Evolutionary conservation across 148 eudicot genomes (phyloP).

Genomic region (Rhododendron vialii): DNA sequence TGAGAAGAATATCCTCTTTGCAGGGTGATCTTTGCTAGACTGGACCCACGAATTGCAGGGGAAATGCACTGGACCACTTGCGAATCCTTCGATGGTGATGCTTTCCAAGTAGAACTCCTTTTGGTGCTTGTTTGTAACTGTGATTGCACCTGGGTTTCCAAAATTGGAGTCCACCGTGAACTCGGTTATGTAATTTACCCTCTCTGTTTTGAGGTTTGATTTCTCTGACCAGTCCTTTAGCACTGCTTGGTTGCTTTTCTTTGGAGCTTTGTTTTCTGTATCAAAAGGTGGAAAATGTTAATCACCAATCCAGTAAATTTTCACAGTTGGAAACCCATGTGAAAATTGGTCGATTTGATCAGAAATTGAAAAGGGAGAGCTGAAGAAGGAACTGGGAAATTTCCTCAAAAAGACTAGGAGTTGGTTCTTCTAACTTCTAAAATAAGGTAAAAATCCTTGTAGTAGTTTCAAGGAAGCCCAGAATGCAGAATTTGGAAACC

Average conservation of each 20-base stretch:
- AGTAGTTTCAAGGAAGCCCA: not conserved
- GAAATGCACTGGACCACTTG: constrained; percentile 83
- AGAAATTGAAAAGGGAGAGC: not conserved
- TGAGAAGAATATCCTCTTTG: constrained; percentile 66
- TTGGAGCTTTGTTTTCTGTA: constrained; percentile 63
- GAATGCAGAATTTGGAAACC: not conserved
- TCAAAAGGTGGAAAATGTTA: not conserved
- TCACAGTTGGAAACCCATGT: not conserved
- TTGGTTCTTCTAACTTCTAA: too few species aligned
- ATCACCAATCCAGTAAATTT: not conserved
- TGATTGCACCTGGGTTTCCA: constrained; percentile 81
- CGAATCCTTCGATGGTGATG: constrained; percentile 82
- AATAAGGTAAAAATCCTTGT: not conserved
- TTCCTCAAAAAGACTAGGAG: not conserved
- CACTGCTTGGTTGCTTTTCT: constrained; percentile 61
- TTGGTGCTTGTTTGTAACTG: constrained; percentile 72
- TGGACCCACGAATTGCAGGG: constrained; percentile 96
- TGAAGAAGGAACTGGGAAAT: not conserved
- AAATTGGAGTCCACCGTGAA: constrained; percentile 72
- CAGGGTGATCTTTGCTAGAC: constrained; percentile 63
- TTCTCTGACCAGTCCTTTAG: constrained; percentile 90
- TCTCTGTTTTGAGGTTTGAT: constrained; percentile 69
- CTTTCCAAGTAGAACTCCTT: constrained; percentile 79
- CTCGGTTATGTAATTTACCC: constrained; percentile 77
- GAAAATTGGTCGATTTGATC: not conserved